Conservation (phyloP, 306 rosid species). For the Dalbergia cultrata region DNA sequence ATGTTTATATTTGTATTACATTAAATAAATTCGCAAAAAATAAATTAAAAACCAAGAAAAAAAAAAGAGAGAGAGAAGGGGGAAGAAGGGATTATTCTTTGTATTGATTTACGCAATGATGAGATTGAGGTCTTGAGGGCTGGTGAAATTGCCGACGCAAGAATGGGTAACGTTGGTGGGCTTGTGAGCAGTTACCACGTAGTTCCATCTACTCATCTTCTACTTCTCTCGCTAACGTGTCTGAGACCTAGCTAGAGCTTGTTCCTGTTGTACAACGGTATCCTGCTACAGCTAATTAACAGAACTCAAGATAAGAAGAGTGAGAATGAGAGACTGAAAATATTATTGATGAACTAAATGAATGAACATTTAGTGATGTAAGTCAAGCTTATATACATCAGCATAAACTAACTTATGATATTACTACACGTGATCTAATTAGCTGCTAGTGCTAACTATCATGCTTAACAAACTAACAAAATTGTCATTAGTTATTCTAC, state of each 20-base stretch:
- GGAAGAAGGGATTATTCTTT: background rate
- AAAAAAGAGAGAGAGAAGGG: background rate
- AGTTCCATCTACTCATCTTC: conserved; percentile 91
- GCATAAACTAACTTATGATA: too few species aligned
- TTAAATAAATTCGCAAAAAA: background rate
- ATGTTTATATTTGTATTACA: background rate
- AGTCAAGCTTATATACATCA: too few species aligned
- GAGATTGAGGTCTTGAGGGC: conserved; percentile 96
- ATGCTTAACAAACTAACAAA: too few species aligned
- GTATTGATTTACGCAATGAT: conserved; percentile 70
- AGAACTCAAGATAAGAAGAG: too few species aligned
- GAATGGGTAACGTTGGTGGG: conserved; percentile 97
- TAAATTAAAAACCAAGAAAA: background rate
- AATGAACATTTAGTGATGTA: too few species aligned
- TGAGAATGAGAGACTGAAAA: too few species aligned
- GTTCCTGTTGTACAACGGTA: too few species aligned
- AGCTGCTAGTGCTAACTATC: too few species aligned
- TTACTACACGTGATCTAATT: too few species aligned
- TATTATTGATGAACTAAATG: too few species aligned
- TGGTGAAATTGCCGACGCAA: conserved; percentile 97
- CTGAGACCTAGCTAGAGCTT: background rate
- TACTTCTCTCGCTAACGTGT: background rate
- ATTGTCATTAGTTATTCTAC: too few species aligned
- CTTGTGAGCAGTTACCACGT: conserved; percentile 96
- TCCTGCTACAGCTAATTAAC: too few species aligned